These are phyloP conservation scores for Suillus ampliporus DNA, from an alignment of 768 basidiomycete species.

Conservation along the genomic window DNA sequence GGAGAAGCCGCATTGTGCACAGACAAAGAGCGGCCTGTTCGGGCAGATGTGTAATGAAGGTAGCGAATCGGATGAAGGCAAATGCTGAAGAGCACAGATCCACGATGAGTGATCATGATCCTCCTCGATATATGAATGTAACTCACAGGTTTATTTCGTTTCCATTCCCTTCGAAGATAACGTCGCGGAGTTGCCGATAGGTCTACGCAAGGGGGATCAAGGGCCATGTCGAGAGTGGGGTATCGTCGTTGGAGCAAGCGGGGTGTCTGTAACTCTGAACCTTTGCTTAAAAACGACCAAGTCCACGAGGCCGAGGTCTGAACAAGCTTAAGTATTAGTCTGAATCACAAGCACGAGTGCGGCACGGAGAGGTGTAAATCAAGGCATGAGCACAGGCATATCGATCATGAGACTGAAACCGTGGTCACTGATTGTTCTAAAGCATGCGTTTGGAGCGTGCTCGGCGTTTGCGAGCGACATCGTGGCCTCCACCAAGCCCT, in stretches of 20 bases:
- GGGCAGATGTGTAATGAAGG: slow-evolving; percentile 50
- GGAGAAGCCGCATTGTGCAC: slow-evolving; percentile 50
- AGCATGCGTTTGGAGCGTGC: slow-evolving; percentile 36
- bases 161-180: slow-evolving; percentile 48
- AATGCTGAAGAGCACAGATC: slow-evolving; percentile 36
- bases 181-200: slow-evolving; percentile 33
- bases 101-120: slow-evolving; percentile 15
- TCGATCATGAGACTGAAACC: slow-evolving; percentile 27
- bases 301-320: slow-evolving; percentile 36
- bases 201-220: slow-evolving; percentile 21
- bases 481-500: slow-evolving; percentile 8
- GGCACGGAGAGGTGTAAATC: slow-evolving; percentile 18
- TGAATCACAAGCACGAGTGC: slow-evolving; percentile 30
- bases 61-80: slow-evolving; percentile 51
- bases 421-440: slow-evolving; percentile 20
- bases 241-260: not conserved
- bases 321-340: slow-evolving; percentile 29
- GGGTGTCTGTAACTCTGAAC: not conserved
- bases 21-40: slow-evolving; percentile 51
- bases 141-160: slow-evolving; percentile 46
- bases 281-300: not conserved
- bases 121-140: slow-evolving; percentile 7
- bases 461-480: slow-evolving; percentile 11
- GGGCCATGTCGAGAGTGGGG: not conserved
- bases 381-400: slow-evolving; percentile 21